Base-by-base conservation (phyloP, 2,329 filamentous ascomycete species). In the Rhexocercosporidium sp. region DNA sequence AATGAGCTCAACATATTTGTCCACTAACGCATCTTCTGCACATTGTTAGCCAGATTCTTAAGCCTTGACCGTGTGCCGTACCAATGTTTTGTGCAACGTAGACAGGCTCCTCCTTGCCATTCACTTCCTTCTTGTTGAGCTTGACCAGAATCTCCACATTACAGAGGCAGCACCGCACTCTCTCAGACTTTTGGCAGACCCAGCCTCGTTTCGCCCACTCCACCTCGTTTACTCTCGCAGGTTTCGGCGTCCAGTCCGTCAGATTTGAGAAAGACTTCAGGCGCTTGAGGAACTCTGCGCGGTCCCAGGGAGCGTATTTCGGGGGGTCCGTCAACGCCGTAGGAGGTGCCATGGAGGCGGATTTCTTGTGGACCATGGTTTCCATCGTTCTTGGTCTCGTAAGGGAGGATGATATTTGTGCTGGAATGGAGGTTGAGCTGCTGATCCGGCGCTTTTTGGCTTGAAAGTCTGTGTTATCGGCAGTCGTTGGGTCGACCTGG, bases 191-290 rank as follows among this genome's bases (percentile, higher is more conserved):
- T 54, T 91, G 88, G 75, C 95, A 97, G 3, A 90, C 85, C 95
- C 96, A 99, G 0, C 95, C 95, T 66, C 92, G 84, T 82, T 95
- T 97, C 0, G 94, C 94, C 96, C 96, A 99, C 78, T 94, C 91
- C 8, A 97, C 89, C 80, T 98, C 96, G 76, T 89, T 93, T 73
- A 98, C 90, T 39, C 84, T 85, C 62, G 94, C 88, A 0, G 96
- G 94, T 78, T 98, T 98, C 0, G 93, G 92, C n/a, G 92, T 91
- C 95, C 95, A 99, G 77, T 92, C 88, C 63, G 93, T 96, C 57
- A 98, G 89, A 72, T 95, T 93, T 76, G 95, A 92, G 77, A 97
- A 99, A 0, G 93, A 96, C 68, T 91, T 91, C 31, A 99, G 83
- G 27, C 96, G 84, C 73, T 86, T 88, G 12, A 98, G 84, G 69